These are phyloP conservation scores for Podaxis sp. DNA, from an alignment of 768 basidiomycete species.

Conservation along the genomic window DNA sequence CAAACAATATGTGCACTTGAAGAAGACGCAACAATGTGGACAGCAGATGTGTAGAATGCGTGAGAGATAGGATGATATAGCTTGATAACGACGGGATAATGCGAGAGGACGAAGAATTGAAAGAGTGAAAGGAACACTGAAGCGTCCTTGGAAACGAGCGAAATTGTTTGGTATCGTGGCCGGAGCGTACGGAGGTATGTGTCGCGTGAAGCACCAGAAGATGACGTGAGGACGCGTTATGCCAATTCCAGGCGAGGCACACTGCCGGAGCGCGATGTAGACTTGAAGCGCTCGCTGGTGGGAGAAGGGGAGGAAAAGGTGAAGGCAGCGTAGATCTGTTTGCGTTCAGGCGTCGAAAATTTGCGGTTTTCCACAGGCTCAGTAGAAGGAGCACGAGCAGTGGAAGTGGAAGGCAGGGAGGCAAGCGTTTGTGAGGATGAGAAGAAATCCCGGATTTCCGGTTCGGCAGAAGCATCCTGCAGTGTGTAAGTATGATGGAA, in stretches of 20 bases:
- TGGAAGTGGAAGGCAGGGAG: constrained; percentile 24
- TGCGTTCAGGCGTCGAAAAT: constrained; percentile 77
- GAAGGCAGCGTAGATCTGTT: constrained; percentile 70
- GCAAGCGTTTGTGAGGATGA: constrained; percentile 34
- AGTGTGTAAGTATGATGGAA: constrained; percentile 16
- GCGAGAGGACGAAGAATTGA: background rate
- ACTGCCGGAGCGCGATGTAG: constrained; percentile 31
- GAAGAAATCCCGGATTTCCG: constrained; percentile 58
- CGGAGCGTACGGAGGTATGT: background rate
- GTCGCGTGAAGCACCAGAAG: background rate
- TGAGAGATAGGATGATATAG: constrained; percentile 1
- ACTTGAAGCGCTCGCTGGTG: constrained; percentile 52
- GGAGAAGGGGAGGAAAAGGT: constrained; percentile 78
- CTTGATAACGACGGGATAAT: constrained; percentile 2
- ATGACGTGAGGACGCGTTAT: background rate
- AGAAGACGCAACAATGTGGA: constrained; percentile 4
- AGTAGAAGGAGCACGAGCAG: constrained; percentile 22
- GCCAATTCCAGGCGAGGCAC: constrained; percentile 23
- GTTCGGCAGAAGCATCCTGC: constrained; percentile 56
- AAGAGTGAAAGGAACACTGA: background rate
- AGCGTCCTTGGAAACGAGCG: background rate
- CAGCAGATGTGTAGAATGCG: constrained; percentile 10
- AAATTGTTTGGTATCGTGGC: background rate
- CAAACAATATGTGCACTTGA: constrained; percentile 17
- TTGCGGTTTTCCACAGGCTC: constrained; percentile 31